Evolutionary conservation across 768 basidiomycete species (phyloP).

Genomic region (Gloeopeniophorella convolvens): DNA sequence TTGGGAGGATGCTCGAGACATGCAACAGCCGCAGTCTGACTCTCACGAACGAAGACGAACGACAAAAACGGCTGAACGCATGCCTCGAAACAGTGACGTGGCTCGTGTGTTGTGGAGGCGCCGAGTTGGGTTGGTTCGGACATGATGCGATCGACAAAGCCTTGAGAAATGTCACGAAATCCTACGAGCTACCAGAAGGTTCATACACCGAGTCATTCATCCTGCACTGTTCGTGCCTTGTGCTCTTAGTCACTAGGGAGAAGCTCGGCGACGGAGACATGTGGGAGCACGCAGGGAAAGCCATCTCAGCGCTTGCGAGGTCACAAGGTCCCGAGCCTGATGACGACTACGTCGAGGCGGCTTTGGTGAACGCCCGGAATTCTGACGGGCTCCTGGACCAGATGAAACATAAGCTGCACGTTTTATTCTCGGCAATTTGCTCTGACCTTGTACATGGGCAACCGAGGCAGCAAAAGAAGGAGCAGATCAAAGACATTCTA

Average conservation of each 20-base stretch:
- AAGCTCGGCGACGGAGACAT: not conserved
- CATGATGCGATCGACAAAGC: not conserved
- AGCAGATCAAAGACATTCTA: no score
- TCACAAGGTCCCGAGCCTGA: not conserved
- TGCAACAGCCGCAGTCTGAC: not conserved
- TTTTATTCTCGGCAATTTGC: no score
- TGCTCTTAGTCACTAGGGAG: not conserved
- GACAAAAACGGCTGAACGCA: not conserved
- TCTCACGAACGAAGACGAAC: not conserved
- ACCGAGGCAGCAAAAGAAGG: no score
- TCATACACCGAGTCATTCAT: not conserved
- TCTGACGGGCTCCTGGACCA: no score
- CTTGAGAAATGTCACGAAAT: not conserved
- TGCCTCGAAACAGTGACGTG: not conserved
- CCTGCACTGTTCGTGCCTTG: conserved; percentile 4
- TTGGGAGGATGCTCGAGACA: not conserved
- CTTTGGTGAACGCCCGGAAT: not conserved
- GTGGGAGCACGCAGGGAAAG: not conserved
- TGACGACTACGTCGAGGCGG: not conserved
- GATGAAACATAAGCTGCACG: no score
- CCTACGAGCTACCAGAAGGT: not conserved
- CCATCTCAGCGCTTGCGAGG: not conserved
- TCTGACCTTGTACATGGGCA: no score
- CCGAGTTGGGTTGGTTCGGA: not conserved
- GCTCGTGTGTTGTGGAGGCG: not conserved